phyloP scores from a whole-genome alignment of 2,329 filamentous ascomycete genomes.

The Pseudogymnoascus sp. region DNA sequence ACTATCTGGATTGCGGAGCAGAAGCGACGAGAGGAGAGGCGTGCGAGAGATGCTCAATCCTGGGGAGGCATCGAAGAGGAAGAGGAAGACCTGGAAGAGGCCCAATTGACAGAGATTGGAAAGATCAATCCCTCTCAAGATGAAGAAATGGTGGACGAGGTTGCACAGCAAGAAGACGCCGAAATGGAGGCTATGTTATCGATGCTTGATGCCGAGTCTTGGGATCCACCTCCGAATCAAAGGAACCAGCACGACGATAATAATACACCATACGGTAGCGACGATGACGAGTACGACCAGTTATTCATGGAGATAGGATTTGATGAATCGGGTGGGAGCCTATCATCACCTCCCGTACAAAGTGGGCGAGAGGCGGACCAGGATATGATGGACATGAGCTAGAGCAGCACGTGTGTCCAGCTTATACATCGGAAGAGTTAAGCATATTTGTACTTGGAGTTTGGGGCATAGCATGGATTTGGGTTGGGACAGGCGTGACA shows the following conservation, averaged over 20 bases:
- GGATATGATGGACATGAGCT: conserved; percentile 27
- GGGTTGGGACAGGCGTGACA: conserved; percentile 11
- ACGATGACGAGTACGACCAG: conserved; percentile 54
- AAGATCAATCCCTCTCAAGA: conserved; percentile 15
- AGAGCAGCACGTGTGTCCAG: conserved; percentile 10
- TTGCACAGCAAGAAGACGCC: conserved; percentile 44
- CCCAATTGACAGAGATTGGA: conserved; percentile 8
- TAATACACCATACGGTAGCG: conserved; percentile 28
- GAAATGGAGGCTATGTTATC: conserved; percentile 51
- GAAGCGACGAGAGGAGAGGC: conserved; percentile 27
- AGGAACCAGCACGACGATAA: conserved; percentile 7
- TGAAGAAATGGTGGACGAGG: conserved; percentile 41
- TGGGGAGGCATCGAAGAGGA: conserved; percentile 22
- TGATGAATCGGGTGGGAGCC: conserved; percentile 28
- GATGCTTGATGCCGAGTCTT: conserved; percentile 30
- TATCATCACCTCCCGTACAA: conserved; percentile 19
- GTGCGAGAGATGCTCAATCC: conserved; percentile 24
- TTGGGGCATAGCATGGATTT: conserved; percentile 13
- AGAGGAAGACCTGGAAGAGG: conserved; percentile 16
- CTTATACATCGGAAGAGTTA: not conserved
- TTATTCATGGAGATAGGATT: conserved; percentile 58
- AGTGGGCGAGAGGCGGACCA: conserved; percentile 22
- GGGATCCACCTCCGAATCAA: conserved; percentile 1
- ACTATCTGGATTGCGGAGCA: conserved; percentile 33
- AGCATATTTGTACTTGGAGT: conserved; percentile 22